These are phyloP conservation scores for Taphrina deformans DNA, from an alignment of 1,139 yeast genomes.

Conservation along the genomic window DNA sequence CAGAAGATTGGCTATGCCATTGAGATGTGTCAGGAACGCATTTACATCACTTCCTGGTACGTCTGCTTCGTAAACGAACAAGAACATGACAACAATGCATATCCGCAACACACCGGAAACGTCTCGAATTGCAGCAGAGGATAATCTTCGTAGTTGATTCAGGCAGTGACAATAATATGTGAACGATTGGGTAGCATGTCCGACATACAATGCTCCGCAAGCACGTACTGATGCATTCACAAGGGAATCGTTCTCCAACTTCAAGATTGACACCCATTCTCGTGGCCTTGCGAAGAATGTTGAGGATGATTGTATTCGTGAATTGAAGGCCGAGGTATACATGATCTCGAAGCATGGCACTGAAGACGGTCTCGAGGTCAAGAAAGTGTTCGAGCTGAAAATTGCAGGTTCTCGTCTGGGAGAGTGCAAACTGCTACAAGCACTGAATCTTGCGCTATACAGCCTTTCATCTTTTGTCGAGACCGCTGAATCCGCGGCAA, in stretches of 20 bases:
- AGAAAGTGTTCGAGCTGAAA: too few relatives aligned
- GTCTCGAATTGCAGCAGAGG: neutral
- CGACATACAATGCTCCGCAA: constrained; percentile 9
- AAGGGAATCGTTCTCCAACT: neutral
- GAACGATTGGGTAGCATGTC: constrained; percentile 1
- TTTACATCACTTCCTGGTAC: neutral
- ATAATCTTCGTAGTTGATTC: neutral
- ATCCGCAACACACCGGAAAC: neutral
- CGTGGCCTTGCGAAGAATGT: neutral
- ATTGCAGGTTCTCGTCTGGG: too few relatives aligned
- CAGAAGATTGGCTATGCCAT: neutral
- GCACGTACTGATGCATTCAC: constrained; percentile 1
- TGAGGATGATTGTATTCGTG: neutral
- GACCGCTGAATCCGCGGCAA: too few relatives aligned
- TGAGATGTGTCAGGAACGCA: neutral
- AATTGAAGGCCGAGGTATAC: neutral
- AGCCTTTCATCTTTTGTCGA: too few relatives aligned
- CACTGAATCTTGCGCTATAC: too few relatives aligned
- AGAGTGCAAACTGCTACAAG: too few relatives aligned
- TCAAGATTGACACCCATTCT: neutral
- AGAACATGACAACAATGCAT: neutral
- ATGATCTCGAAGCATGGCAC: neutral
- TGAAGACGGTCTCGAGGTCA: neutral
- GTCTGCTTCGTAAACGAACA: neutral
- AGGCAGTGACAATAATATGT: constrained; percentile 6